phyloP scores from a whole-genome alignment of 768 basidiomycete genomes.

The Suillus subaureus region DNA sequence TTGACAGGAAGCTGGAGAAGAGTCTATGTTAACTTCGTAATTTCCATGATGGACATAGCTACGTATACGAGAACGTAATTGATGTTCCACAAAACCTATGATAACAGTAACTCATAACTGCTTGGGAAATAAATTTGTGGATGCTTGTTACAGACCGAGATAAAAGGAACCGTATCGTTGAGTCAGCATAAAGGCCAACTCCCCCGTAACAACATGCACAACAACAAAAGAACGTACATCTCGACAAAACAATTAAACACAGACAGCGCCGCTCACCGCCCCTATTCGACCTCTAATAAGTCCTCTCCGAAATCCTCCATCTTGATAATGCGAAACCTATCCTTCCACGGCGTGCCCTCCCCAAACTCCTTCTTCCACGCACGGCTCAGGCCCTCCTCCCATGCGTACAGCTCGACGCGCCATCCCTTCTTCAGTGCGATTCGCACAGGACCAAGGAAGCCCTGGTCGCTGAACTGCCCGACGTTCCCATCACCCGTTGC shows the following conservation, averaged over 20 bases:
- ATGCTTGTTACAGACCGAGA: neutral
- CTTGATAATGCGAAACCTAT: constrained; percentile 55
- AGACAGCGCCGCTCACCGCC: constrained; percentile 15
- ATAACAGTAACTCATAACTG: neutral
- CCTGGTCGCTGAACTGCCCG: constrained; percentile 90
- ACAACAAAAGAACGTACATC: constrained; percentile 5
- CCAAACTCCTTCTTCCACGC: constrained; percentile 79
- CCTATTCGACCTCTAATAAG: constrained; percentile 48
- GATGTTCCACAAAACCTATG: neutral
- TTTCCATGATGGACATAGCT: neutral
- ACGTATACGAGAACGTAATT: neutral
- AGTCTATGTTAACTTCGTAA: neutral
- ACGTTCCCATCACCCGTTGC: constrained; percentile 95
- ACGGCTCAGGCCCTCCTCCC: constrained; percentile 81
- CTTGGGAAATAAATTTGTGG: neutral
- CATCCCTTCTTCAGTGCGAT: constrained; percentile 88
- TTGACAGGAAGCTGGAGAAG: neutral
- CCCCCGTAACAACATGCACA: neutral
- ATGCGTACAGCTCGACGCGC: constrained; percentile 94
- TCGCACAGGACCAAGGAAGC: constrained; percentile 86
- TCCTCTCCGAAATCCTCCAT: constrained; percentile 70
- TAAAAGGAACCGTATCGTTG: neutral
- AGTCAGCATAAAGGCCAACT: neutral
- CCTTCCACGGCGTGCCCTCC: constrained; percentile 43
- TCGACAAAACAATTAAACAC: neutral